Base-by-base conservation (phyloP, 768 basidiomycete species). In the Infundibulicybe gibba region DNA sequence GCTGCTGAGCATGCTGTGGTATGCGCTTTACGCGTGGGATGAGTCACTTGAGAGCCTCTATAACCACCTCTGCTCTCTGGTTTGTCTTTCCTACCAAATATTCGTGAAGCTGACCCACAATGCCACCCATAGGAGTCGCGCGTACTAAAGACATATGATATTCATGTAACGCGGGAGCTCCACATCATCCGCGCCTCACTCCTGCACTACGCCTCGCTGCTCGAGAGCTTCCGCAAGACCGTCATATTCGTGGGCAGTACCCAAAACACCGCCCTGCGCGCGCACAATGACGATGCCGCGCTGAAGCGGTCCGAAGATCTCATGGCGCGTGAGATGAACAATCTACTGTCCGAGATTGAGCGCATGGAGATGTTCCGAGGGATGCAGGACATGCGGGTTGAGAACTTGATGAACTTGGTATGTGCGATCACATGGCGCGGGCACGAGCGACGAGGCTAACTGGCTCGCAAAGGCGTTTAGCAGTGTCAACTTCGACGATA, bases 21-120 rank as follows among this genome's bases (percentile, higher is more conserved):
- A 82, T 43, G 75, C 79, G 3, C 50, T 82, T 48, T 83, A 83
- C 53, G 75, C 76, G 0, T 83, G 80, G 79, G 81, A 83, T 49
- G 72, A 83, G 55, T 70, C 79, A 0, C 57, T 83, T 2, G 81
- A 81, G 51, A 61, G 64, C 35, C 60, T 83, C 13, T 81, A 81
- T 45, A 52, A 63, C 1, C 73, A 81, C 52, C 71, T 83, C 43
- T 75, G 67, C 49, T 61, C 55, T 37, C 63, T 81, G 40, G 80
- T 80, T 48, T 53, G 73, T 55, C 20, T 31, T 21, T 40, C 6
- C n/a, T n/a, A n/a, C n/a, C n/a, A n/a, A n/a, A n/a, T n/a, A n/a
- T n/a, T n/a, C n/a, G n/a, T n/a, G n/a, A n/a, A n/a, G n/a, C n/a
- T n/a, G n/a, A n/a, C n/a, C n/a, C n/a, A n/a, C n/a, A n/a, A n/a